phyloP scores from a whole-genome alignment of 192 early-diverging fungal genomes.

The Umbelopsis ramanniana region DNA sequence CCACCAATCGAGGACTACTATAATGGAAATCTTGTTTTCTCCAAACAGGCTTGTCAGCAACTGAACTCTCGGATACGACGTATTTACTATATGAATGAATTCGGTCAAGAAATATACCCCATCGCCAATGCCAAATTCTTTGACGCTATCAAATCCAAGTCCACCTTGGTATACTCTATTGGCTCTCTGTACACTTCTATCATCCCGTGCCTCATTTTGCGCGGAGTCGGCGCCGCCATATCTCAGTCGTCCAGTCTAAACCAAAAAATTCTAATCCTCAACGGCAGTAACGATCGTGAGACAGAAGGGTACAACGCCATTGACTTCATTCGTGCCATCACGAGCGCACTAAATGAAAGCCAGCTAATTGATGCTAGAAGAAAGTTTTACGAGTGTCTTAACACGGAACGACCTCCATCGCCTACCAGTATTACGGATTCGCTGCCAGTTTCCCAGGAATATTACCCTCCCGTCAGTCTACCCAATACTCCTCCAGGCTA shows the following conservation, averaged over 20 bases:
- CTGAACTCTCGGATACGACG: constrained; percentile 59
- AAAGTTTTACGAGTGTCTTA: constrained; percentile 27
- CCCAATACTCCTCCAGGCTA: constrained; percentile 26
- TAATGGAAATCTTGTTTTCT: constrained; percentile 57
- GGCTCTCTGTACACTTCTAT: constrained; percentile 79
- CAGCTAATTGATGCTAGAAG: constrained; percentile 42
- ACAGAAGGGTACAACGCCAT: constrained; percentile 69
- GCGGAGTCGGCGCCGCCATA: constrained; percentile 66
- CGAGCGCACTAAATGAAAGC: constrained; percentile 63
- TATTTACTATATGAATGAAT: constrained; percentile 73
- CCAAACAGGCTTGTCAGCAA: constrained; percentile 49
- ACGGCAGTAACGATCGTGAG: constrained; percentile 72
- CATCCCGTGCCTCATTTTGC: constrained; percentile 71
- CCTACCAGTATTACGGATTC: not conserved
- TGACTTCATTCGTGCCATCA: constrained; percentile 72
- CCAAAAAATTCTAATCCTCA: constrained; percentile 71
- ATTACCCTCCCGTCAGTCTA: constrained; percentile 3
- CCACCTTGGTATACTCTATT: constrained; percentile 72
- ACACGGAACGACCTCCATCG: not conserved
- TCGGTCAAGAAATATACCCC: constrained; percentile 72
- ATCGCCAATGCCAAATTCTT: constrained; percentile 64
- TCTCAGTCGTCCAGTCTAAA: constrained; percentile 54
- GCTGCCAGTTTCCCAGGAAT: not conserved
- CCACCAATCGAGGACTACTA: not conserved
- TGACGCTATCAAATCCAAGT: constrained; percentile 52